Conservation (phyloP, 352 stramenopile genomes). For the Thalassiosira exigua region DNA sequence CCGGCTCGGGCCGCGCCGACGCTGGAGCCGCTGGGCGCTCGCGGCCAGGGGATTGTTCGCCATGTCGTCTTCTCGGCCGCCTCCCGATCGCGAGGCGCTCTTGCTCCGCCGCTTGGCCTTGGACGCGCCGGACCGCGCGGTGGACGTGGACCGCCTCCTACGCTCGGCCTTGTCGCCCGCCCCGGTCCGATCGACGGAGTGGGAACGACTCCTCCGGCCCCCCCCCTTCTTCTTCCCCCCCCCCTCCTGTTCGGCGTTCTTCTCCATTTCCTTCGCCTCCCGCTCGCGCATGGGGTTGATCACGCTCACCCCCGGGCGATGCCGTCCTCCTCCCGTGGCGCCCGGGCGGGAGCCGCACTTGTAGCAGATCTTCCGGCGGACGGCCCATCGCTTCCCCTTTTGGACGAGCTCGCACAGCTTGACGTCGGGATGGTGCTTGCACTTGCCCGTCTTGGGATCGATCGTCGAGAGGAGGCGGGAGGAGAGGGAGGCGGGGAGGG, state of each 20-base stretch:
- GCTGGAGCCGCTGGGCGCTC: not conserved
- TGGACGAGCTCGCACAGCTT: constrained; percentile 53
- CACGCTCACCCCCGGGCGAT: constrained; percentile 26
- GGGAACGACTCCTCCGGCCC: not conserved
- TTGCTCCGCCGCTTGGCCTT: not conserved
- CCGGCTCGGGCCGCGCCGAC: not conserved
- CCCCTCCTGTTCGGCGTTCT: no score
- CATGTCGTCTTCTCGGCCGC: constrained; percentile 1
- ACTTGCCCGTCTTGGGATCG: constrained; percentile 32
- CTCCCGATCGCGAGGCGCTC: not conserved
- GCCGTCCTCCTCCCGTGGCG: not conserved
- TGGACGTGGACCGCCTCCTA: not conserved
- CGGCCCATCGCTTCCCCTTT: constrained; percentile 44
- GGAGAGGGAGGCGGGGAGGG: constrained; percentile 41
- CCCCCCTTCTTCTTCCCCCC: not conserved
- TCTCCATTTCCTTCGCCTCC: no score
- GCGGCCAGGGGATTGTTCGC: constrained; percentile 1
- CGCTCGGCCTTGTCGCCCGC: not conserved
- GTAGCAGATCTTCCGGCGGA: constrained; percentile 53
- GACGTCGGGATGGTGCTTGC: constrained; percentile 40
- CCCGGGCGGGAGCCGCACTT: constrained; percentile 38
- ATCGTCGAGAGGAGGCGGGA: constrained; percentile 48
- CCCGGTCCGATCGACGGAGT: not conserved
- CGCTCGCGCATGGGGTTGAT: not conserved
- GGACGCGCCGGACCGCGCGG: not conserved